phyloP scores from a whole-genome alignment of 768 basidiomycete genomes.

The Tricholoma furcatifolium region DNA sequence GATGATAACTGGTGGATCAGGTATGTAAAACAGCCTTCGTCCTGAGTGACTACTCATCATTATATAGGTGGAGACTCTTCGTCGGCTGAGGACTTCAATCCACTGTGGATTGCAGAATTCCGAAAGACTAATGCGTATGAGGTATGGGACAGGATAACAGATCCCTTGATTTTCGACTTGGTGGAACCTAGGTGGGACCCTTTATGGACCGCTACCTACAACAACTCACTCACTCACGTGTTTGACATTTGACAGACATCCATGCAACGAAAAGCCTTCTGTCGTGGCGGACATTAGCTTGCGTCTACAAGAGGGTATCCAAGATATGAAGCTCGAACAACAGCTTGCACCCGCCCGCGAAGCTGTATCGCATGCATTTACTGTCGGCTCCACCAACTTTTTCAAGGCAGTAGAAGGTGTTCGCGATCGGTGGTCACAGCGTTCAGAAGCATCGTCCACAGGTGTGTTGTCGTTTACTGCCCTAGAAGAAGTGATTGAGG shows the following conservation, averaged over 20 bases:
- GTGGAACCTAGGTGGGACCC: constrained; percentile 78
- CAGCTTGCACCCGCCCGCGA: constrained; percentile 93
- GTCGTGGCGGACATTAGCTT: constrained; percentile 90
- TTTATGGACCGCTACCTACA: neutral
- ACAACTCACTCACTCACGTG: neutral
- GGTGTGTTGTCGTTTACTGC: constrained; percentile 34
- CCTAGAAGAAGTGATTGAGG: constrained; percentile 37
- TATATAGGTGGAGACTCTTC: constrained; percentile 52
- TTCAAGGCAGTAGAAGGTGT: constrained; percentile 92
- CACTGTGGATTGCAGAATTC: constrained; percentile 86
- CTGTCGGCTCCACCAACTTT: constrained; percentile 72
- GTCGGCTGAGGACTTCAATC: constrained; percentile 79
- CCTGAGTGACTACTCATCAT: neutral
- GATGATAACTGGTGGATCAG: constrained; percentile 66
- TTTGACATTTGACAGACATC: constrained; percentile 58
- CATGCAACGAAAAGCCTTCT: constrained; percentile 88
- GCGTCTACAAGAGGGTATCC: constrained; percentile 88
- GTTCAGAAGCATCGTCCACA: constrained; percentile 21
- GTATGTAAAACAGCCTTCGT: constrained; percentile 22
- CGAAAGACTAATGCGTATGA: constrained; percentile 84
- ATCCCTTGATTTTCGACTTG: constrained; percentile 92
- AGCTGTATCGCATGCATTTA: constrained; percentile 77
- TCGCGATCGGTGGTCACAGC: constrained; percentile 62
- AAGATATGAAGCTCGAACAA: constrained; percentile 90
- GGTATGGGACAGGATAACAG: constrained; percentile 89